Conservation (phyloP, 2,329 filamentous ascomycete species). For the Verruconis gallopava region DNA sequence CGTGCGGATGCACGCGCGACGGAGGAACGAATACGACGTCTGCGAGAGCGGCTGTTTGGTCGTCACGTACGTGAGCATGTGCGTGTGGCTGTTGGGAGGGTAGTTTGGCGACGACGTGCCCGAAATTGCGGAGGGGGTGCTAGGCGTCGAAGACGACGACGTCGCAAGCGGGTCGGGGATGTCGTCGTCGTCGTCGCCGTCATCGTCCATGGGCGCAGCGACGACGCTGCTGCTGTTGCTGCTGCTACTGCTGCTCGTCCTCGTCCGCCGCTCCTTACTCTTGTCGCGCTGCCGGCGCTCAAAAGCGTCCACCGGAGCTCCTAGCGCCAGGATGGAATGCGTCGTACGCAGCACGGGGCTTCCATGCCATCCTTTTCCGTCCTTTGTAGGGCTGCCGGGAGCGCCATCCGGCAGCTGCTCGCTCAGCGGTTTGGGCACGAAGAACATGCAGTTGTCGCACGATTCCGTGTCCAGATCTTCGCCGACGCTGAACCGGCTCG, state of each 20-base stretch:
- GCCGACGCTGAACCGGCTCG: conserved; percentile 22
- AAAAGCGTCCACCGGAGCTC: not conserved
- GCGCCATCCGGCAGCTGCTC: conserved; percentile 40
- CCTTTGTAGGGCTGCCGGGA: conserved; percentile 36
- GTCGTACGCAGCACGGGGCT: conserved; percentile 43
- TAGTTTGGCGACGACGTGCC: conserved; percentile 23
- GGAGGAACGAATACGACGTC: conserved; percentile 40
- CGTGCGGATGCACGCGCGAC: conserved; percentile 44
- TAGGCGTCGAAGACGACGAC: conserved; percentile 1
- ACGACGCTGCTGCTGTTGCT: too few species aligned
- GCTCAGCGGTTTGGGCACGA: conserved; percentile 40
- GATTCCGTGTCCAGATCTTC: conserved; percentile 37
- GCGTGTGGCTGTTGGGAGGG: conserved; percentile 32
- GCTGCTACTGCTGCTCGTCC: too few species aligned
- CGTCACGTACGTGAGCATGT: conserved; percentile 46
- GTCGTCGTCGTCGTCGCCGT: conserved; percentile 3
- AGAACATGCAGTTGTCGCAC: conserved; percentile 45
- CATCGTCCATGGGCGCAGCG: not conserved
- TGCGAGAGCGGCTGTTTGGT: conserved; percentile 42
- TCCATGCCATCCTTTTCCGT: conserved; percentile 36
- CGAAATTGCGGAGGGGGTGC: conserved; percentile 23
- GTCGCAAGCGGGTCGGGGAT: not conserved
- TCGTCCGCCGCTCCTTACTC: not conserved
- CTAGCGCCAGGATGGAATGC: conserved; percentile 38
- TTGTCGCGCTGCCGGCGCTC: conserved; percentile 18